phyloP scores from a whole-genome alignment of 176 grass and related monocot species.

The Avena sativa region DNA sequence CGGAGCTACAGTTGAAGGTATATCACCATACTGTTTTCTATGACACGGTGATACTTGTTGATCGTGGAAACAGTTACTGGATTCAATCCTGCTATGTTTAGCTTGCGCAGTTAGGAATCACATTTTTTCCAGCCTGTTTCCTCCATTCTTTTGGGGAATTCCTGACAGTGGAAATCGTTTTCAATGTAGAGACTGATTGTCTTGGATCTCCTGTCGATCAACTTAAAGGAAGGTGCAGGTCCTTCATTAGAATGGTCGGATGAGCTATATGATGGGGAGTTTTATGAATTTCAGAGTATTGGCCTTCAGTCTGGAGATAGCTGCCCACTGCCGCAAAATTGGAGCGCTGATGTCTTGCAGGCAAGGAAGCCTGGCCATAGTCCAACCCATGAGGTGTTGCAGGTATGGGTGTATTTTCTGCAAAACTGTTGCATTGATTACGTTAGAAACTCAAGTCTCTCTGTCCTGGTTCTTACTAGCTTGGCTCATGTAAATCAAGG shows the following conservation, averaged over 20 bases:
- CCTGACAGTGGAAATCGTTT: constrained; percentile 38
- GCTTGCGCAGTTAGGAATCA: constrained; percentile 11
- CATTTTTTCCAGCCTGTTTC: constrained; percentile 16
- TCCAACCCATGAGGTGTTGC: constrained; percentile 57
- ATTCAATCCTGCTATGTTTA: constrained; percentile 22
- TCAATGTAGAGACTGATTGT: constrained; percentile 69
- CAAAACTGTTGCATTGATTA: neutral
- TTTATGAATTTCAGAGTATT: constrained; percentile 54
- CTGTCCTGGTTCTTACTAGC: neutral
- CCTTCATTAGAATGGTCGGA: constrained; percentile 49
- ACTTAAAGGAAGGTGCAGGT: constrained; percentile 43
- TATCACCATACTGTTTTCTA: neutral
- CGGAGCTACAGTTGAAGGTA: constrained; percentile 84
- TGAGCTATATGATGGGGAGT: constrained; percentile 79
- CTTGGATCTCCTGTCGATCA: constrained; percentile 60
- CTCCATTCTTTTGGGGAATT: neutral
- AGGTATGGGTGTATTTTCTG: constrained; percentile 53
- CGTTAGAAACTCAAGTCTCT: neutral
- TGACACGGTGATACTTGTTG: constrained; percentile 25
- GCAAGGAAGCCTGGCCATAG: constrained; percentile 25
- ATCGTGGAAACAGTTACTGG: neutral
- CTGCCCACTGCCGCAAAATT: constrained; percentile 47
- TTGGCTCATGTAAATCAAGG: neutral
- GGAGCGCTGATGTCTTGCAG: constrained; percentile 36
- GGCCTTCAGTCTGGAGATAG: constrained; percentile 62